phyloP scores from a whole-genome alignment of 2,329 filamentous ascomycete genomes.

The Ophiostoma tasmaniense region DNA sequence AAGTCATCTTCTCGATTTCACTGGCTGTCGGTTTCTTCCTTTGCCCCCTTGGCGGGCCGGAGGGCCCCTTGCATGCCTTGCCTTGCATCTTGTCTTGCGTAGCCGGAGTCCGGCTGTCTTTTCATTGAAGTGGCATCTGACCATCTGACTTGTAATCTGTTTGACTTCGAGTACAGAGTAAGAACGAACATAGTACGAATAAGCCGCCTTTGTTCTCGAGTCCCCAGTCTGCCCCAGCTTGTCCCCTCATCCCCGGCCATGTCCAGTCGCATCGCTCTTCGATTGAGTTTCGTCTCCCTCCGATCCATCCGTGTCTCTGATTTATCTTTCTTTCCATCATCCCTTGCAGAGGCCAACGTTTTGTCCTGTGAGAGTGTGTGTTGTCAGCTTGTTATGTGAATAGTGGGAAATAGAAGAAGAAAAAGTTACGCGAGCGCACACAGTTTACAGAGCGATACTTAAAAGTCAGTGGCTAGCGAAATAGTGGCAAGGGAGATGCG shows the following conservation, averaged over 20 bases:
- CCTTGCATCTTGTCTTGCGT: neutral
- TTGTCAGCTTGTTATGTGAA: neutral
- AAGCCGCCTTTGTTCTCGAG: neutral
- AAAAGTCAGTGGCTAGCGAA: neutral
- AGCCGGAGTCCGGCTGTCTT: neutral
- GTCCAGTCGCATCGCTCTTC: neutral
- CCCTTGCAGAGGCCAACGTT: constrained; percentile 2
- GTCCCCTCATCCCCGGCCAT: neutral
- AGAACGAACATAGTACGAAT: neutral
- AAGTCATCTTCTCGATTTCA: neutral
- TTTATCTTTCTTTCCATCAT: neutral
- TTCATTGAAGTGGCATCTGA: neutral
- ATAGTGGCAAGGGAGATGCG: neutral
- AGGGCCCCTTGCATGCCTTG: neutral
- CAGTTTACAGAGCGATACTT: no score
- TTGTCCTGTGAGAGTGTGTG: neutral
- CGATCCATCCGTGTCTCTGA: constrained; percentile 2
- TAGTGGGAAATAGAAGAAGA: neutral
- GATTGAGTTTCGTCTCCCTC: constrained; percentile 4
- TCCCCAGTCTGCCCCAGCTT: neutral
- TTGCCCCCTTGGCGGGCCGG: neutral
- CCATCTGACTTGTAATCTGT: neutral
- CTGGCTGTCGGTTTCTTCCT: neutral
- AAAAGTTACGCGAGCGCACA: neutral
- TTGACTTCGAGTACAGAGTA: no score